Evolutionary conservation across 1,284 basidiomycete genomes (phyloP), one percentile per base, ranked within the genome.

Genomic region (Ceratorhiza oryzae-sativae): DNA sequence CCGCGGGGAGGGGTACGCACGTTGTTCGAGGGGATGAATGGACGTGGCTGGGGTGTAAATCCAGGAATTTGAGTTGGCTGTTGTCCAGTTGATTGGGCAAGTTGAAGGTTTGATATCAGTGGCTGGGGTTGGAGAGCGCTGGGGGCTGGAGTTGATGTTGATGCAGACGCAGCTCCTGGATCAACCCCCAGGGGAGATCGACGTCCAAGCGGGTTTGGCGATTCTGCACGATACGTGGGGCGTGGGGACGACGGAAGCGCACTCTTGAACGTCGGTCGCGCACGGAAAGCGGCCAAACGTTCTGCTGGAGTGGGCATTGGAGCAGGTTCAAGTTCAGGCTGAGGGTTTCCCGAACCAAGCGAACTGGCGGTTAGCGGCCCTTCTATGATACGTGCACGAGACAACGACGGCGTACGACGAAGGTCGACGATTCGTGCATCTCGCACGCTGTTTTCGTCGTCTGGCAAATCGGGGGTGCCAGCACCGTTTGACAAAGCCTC

Each of bases 1-100:
- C 49, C 49, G 75, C 72, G 74, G 53, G 77, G 76, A 60, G 77
- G 75, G 48, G 77, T 77, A 12, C 82, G 81, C 20, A 76, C 78
- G 75, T 80, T 80, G 34, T 84, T 82, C 59, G 71, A 27, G 49
- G 49, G 55, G 32, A 32, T 3, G 23, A 58, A 58, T 32, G 55
- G 72, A 41, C 79, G 63, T 70, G 77, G 32, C 36, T 79, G 48
- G 79, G 79, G 60, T 78, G 75, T 8, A 77, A 73, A 25, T 79
- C 48, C 34, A 79, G 58, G 79, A 73, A 18, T 77, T 25, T 30
- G 49, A 53, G 49, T 53, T 53, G 25, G 49, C 25, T 53, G 49
- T 25, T 53, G 49, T 30, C 49, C 42, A 39, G 20, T 72, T 39
- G 27, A 4, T 46, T 70, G 53, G 67, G 27, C 18, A 6, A 13